Conservation (phyloP, 305 asterid genomes). For the Solanum hybrid region DNA sequence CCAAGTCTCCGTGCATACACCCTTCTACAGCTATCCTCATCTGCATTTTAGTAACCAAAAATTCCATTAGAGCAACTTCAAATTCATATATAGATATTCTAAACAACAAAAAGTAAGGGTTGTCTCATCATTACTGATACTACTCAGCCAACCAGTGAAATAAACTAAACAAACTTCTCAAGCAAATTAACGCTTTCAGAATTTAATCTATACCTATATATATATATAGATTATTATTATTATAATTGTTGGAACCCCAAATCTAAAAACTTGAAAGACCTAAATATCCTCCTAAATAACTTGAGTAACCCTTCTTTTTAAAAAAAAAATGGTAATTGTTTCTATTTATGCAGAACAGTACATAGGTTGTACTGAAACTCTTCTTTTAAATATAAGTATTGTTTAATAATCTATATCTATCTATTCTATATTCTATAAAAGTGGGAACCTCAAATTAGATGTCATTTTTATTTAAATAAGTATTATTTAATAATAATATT, state of each 20-base stretch:
- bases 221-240: background rate
- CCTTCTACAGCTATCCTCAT: slow-evolving; percentile 97
- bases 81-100: background rate
- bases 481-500: background rate
- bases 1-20: slow-evolving; percentile 95
- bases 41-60: slow-evolving; percentile 14
- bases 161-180: background rate
- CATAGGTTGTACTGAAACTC: too few relatives aligned
- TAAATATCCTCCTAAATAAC: background rate
- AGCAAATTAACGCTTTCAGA: background rate
- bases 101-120: background rate
- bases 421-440: background rate
- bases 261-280: background rate
- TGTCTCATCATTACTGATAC: background rate
- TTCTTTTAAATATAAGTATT: background rate
- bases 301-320: background rate
- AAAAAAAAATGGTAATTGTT: too few relatives aligned
- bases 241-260: background rate
- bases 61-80: background rate
- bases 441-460: background rate
- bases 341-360: too few relatives aligned
- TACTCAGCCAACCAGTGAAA: background rate
- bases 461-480: background rate
- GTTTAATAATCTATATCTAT: background rate
- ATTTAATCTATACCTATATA: background rate